Evolutionary conservation across 2,329 filamentous ascomycete genomes (phyloP), one percentile per base, ranked within the genome.

Genomic region (Ascosphaera pollenicola): DNA sequence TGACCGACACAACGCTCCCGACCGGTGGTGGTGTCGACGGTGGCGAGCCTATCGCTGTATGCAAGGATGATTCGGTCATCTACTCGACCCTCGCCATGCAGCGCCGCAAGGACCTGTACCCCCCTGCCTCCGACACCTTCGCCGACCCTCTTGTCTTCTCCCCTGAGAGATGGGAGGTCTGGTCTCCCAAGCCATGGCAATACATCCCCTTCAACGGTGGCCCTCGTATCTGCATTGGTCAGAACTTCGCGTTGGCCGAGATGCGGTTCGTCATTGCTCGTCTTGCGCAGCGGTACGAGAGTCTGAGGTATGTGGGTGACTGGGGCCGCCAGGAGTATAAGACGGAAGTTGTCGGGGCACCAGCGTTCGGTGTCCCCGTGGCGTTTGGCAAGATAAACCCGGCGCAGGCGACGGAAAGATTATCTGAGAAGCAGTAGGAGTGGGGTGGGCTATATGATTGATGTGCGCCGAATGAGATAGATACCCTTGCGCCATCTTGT

Each of bases 171-270:
- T 84, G 78, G 78, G 58, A 56, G 46, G 37, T 37, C n/a, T 71
- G 71, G 67, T 68, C 72, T 50, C 75, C 74, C 1, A 68, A 66
- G 49, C 69, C 70, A 0, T 80, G 76, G 71, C 68, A 75, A 44
- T 83, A 78, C 51, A 66, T 83, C 34, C 78, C 78, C 3, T 82
- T 83, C 56, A 82, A 81, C 51, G 75, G 75, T 8, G 78, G 77
- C 1, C 74, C 78, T 35, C 62, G 78, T 24, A 78, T 81, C 50
- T 81, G 78, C 55, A 71, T 84, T 42, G 78, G 78, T 2, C 78
- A 87, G 63, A 78, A 87, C 55, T 87, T 84, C 53, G 81, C 80
- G 11, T 58, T 85, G 36, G 82, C 78, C 0, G 78, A 85, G 62
- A 50, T 55, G 3, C 51, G 53, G 0, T 85, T 85, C 52, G 73